These are phyloP conservation scores for Erodium texanum DNA, from an alignment of 441 rosid species.

Conservation along the genomic window DNA sequence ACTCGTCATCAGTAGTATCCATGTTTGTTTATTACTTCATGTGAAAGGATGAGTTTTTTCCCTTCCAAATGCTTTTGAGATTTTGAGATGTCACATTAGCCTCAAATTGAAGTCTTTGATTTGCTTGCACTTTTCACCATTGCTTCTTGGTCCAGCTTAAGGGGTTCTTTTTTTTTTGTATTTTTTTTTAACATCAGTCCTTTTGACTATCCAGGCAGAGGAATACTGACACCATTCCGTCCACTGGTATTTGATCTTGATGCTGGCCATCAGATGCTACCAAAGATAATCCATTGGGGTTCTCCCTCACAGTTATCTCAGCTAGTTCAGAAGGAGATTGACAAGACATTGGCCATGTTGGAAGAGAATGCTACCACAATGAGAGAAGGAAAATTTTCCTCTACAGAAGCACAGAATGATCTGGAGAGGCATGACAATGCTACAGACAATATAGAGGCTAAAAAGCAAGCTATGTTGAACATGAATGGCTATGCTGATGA, in stretches of 20 bases:
- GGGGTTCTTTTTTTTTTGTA: background rate
- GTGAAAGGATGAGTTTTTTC: background rate
- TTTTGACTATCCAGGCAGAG: constrained; percentile 35
- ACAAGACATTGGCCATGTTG: constrained; percentile 32
- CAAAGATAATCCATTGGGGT: constrained; percentile 54
- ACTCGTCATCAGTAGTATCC: background rate
- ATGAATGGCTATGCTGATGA: constrained; percentile 44
- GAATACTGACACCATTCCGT: constrained; percentile 19
- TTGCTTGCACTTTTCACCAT: constrained; percentile 3
- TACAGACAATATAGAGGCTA: constrained; percentile 43
- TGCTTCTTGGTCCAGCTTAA: background rate
- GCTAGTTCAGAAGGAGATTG: constrained; percentile 64
- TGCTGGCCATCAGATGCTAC: constrained; percentile 50
- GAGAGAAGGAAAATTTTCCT: constrained; percentile 34
- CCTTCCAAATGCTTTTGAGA: constrained; percentile 5
- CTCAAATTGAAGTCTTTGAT: background rate
- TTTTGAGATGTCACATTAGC: background rate
- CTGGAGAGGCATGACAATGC: constrained; percentile 29
- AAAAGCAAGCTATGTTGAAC: constrained; percentile 68
- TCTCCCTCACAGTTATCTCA: constrained; percentile 74
- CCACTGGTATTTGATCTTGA: constrained; percentile 46
- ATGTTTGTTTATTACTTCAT: constrained; percentile 2
- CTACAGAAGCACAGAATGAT: constrained; percentile 25
- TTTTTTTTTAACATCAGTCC: constrained; percentile 10
- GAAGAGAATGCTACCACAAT: constrained; percentile 32